Base-by-base conservation (phyloP, 1,284 basidiomycete genomes). In the Vanrija pseudolonga region DNA sequence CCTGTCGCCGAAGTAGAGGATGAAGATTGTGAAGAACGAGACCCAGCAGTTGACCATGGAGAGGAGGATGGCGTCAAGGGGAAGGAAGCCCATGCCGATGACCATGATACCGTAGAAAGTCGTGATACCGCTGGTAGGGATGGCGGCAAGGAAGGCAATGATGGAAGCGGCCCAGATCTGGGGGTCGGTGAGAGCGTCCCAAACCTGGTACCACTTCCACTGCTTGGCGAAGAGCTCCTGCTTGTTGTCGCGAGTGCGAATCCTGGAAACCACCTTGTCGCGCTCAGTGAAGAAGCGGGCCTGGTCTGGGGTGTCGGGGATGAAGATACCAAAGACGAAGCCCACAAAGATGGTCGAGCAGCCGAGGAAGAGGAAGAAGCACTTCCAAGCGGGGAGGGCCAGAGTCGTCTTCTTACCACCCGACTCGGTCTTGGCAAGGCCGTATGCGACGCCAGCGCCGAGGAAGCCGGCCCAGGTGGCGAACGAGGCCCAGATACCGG, bases 211-310 rank as follows among this genome's bases (percentile, higher is more conserved):
- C 23, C 49, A 50, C 23, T 62, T 57, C 44, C 51, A 69, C 3
- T 53, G 26, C 36, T 59, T 63, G 8, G 59, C 47, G 38, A 62
- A 61, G 47, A 64, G 56, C 45, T 60, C 65, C 55, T 72, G 68
- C 43, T 62, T 56, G 55, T 70, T 73, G 32, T 50, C 47, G 12
- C 42, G 54, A 3, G 47, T 50, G 36, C 71, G 63, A 11, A 65
- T 59, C 20, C 61, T 44, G 24, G 69, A 67, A 24, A 69, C 51
- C 19, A 51, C 43, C 45, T 66, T 68, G n/a, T 69, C 62, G 8
- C 57, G 48, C 6, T 49, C 36, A 24, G 17, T 57, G 3, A 66
- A 62, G 63, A 67, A 72, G 22, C 64, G 57, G 6, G 66, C 68
- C 40, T 54, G 19, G 4, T 55, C 50, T 0, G 65, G 65, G 11